Base-by-base conservation (phyloP, 2,329 filamentous ascomycete species). In the Hypocreales sp. region DNA sequence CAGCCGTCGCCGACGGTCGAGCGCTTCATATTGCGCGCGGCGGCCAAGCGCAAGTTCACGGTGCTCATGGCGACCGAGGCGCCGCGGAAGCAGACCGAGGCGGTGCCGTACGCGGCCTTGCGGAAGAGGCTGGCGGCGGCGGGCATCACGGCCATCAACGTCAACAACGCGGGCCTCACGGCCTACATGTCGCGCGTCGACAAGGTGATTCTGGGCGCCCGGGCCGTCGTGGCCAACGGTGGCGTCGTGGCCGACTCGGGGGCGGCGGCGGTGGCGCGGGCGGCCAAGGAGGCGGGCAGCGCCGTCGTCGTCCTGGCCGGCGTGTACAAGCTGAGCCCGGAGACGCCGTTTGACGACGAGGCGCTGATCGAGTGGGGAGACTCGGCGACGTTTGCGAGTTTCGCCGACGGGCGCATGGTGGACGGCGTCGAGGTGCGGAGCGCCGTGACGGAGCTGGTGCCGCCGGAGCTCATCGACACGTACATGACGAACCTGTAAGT, bases 131-230 rank as follows among this genome's bases (percentile, higher is more conserved):
- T 95, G 33, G 73, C 70, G 5, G 68, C 75, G 1, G 71, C 76
- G 20, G 86, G 86, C 15, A 79, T 92, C 30, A 78, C 72, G 2
- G 79, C 92, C 22, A 79, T 94, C 40, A 68, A 81, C 33, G 75
- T 95, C 30, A 74, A 82, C 23, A 86, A 92, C 51, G 78, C 75
- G 7, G 80, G 83, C 8, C 68, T 92, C 29, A 92, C 86, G 57
- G 84, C 86, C 1, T 80, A 95, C 43, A 95, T 98, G 81, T 80
- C 86, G 7, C 74, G 79, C 33, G 82, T 94, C 41, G 92, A 87
- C 62, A 94, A 94, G 58, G 87, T 98, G 34, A 80, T 98, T 26
- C 63, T 98, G 6, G 78, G 80, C 9, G 87, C 87, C 5, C 79
- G 86, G 44, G 78, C 80, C 4, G 81, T 98, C 16, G 72, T 92